These are phyloP conservation scores for Ophiocordyceps unilateralis DNA, from an alignment of 2,329 filamentous ascomycete genomes.

Conservation along the genomic window DNA sequence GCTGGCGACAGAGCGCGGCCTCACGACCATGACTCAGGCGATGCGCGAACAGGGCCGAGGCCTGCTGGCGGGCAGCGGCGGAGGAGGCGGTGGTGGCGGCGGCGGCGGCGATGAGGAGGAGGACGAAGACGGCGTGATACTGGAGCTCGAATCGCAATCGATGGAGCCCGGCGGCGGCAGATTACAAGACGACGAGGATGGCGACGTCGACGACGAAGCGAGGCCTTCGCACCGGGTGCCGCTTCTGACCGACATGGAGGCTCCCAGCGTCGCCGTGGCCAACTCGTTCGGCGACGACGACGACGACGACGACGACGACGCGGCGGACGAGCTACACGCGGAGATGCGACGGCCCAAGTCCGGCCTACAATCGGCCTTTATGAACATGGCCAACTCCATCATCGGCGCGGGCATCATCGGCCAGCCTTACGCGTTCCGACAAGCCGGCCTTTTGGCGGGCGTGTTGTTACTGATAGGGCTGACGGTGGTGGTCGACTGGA, in stretches of 20 bases:
- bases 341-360: slow-evolving; percentile 60
- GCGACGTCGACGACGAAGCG: slow-evolving; percentile 28
- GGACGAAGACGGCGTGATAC: neutral
- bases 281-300: slow-evolving; percentile 23
- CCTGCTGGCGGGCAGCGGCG: slow-evolving; percentile 12
- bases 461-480: slow-evolving; percentile 60
- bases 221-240: slow-evolving; percentile 41
- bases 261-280: slow-evolving; percentile 57
- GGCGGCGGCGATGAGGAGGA: no score
- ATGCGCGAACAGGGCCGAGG: slow-evolving; percentile 15
- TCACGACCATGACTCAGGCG: slow-evolving; percentile 15
- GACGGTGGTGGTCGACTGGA: slow-evolving; percentile 88
- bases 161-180: no score
- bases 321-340: slow-evolving; percentile 27
- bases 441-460: slow-evolving; percentile 74
- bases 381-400: slow-evolving; percentile 99
- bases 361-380: slow-evolving; percentile 73
- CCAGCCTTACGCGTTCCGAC: slow-evolving; percentile 89
- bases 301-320: neutral
- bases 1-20: slow-evolving; percentile 3
- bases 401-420: slow-evolving; percentile 64
- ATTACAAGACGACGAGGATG: slow-evolving; percentile 10
- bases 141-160: neutral
- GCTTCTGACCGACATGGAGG: slow-evolving; percentile 67
- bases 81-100: no score